A percentile compares a stretch with the other conserved stretches of the same genome.
phyloP scores from a whole-genome alignment of 768 basidiomycete genomes.

The Leucocoprinus sp. region DNA sequence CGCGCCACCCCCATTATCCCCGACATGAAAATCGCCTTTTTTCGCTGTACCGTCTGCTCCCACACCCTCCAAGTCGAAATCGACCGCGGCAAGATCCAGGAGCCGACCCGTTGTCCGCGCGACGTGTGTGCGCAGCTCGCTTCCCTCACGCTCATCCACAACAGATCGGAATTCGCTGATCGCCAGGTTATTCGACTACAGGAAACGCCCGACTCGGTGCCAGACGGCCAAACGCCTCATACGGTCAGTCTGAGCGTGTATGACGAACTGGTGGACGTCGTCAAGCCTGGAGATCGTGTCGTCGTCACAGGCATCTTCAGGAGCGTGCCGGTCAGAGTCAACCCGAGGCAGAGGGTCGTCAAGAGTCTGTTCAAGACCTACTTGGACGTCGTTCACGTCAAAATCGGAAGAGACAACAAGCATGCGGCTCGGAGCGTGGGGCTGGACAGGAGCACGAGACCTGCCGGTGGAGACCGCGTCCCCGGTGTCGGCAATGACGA shows the following conservation, averaged over 20 bases:
- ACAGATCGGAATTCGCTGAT: slow-evolving; percentile 94
- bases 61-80: slow-evolving; percentile 98
- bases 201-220: slow-evolving; percentile 96
- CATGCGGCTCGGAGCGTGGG: slow-evolving; percentile 53
- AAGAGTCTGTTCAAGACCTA: slow-evolving; percentile 98
- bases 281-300: slow-evolving; percentile 92
- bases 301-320: slow-evolving; percentile 91
- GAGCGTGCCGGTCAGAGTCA: slow-evolving; percentile 91
- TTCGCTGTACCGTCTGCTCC: slow-evolving; percentile 91
- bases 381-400: slow-evolving; percentile 90
- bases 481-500: slow-evolving; percentile 47
- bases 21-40: slow-evolving; percentile 98
- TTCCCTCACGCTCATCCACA: slow-evolving; percentile 93
- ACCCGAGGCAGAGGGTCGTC: slow-evolving; percentile 83
- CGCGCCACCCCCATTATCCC: slow-evolving; percentile 97
- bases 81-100: slow-evolving; percentile 95
- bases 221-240: slow-evolving; percentile 97
- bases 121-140: slow-evolving; percentile 86
- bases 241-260: slow-evolving; percentile 97
- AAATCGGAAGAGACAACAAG: slow-evolving; percentile 26
- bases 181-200: slow-evolving; percentile 92
- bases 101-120: slow-evolving; percentile 85
- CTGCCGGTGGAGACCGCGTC: slow-evolving; percentile 57
- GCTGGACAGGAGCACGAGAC: slow-evolving; percentile 72
- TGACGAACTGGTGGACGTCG: slow-evolving; percentile 94